Evolutionary conservation across 2,329 filamentous ascomycete species (phyloP).

Genomic region (Alternaria burnsii): DNA sequence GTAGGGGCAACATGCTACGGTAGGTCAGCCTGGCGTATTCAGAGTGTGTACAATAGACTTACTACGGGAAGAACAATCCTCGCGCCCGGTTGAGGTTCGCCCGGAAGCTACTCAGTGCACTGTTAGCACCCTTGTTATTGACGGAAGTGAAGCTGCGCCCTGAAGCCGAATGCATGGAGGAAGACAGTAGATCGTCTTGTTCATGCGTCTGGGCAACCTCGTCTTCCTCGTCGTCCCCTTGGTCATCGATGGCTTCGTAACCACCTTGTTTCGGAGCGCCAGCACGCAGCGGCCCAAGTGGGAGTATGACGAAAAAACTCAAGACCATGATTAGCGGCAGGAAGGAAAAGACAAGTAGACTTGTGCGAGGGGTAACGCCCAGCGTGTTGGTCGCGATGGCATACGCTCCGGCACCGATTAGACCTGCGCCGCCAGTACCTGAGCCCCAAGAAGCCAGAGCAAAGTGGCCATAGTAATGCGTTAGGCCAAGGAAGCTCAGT

Average conservation of each 20-base stretch:
- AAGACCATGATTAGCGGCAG: slow-evolving; percentile 83
- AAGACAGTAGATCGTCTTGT: slow-evolving; percentile 48
- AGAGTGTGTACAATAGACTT: slow-evolving; percentile 36
- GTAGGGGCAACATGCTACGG: slow-evolving; percentile 80
- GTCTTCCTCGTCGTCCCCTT: slow-evolving; percentile 36
- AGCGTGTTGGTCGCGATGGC: slow-evolving; percentile 84
- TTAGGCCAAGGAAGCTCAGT: slow-evolving; percentile 87
- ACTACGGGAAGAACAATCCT: slow-evolving; percentile 76
- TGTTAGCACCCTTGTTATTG: slow-evolving; percentile 18
- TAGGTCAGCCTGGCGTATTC: slow-evolving; percentile 11
- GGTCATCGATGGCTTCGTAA: slow-evolving; percentile 64
- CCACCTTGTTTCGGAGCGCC: slow-evolving; percentile 54
- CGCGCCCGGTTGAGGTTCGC: slow-evolving; percentile 70
- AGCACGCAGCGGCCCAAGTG: slow-evolving; percentile 69
- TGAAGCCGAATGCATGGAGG: slow-evolving; percentile 44
- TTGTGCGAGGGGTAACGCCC: slow-evolving; percentile 75
- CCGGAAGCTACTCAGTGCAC: slow-evolving; percentile 49
- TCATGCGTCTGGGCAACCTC: slow-evolving; percentile 28
- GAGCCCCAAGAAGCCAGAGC: slow-evolving; percentile 92
- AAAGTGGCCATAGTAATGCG: slow-evolving; percentile 89
- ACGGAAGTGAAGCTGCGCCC: slow-evolving; percentile 35
- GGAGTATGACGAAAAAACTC: slow-evolving; percentile 85
- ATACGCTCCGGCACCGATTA: slow-evolving; percentile 88
- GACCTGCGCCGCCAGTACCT: slow-evolving; percentile 86
- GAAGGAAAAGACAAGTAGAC: slow-evolving; percentile 78